Conservation (phyloP, 2,329 filamentous ascomycete species). For the Aspergillus caelatus region DNA sequence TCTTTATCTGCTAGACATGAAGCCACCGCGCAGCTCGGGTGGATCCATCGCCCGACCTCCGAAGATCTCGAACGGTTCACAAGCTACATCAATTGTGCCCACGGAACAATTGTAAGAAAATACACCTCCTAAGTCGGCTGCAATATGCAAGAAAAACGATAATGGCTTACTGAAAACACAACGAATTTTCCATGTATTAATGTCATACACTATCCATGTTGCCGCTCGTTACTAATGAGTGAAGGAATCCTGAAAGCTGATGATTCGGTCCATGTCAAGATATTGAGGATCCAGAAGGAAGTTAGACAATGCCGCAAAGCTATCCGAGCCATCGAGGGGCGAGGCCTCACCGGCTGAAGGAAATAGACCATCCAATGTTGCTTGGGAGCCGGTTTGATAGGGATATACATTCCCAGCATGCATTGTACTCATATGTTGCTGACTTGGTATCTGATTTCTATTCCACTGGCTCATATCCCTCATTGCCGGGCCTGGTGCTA, state of each 20-base stretch:
- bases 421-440: not conserved
- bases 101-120: accelerated
- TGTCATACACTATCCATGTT: not conserved
- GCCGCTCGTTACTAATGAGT: not conserved
- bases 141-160: accelerated
- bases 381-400: not conserved
- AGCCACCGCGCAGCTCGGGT: not conserved
- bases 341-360: not conserved
- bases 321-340: not conserved
- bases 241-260: not conserved
- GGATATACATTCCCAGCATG: not conserved
- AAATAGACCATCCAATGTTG: not conserved
- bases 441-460: not conserved
- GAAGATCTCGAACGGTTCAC: not conserved
- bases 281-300: not conserved
- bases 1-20: not conserved
- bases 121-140: too few relatives aligned
- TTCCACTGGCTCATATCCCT: not conserved
- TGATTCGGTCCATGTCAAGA: not conserved
- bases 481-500: not conserved
- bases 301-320: not conserved
- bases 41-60: not conserved
- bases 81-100: not conserved
- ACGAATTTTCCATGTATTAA: not conserved
- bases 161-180: not conserved